A percentile compares a stretch with the other conserved stretches of the same genome.
Conservation (phyloP, 148 eudicot genomes). For the Talinum fruticosum region DNA sequence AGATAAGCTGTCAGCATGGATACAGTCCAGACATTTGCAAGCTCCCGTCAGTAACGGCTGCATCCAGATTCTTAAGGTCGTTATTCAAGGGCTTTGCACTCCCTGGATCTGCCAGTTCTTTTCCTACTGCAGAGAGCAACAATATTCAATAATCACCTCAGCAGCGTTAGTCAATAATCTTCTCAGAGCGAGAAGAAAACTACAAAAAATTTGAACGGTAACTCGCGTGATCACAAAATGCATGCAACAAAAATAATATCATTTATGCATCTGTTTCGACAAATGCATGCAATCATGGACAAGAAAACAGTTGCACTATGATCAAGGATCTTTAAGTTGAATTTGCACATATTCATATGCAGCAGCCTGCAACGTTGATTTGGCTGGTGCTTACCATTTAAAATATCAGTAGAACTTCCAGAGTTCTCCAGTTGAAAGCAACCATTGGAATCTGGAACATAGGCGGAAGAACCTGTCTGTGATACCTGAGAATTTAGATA, state of each 20-base stretch:
- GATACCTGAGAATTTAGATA: slow-evolving; percentile 10
- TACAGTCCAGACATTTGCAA: slow-evolving; percentile 1
- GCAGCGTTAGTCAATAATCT: not conserved
- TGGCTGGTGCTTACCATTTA: slow-evolving; percentile 13
- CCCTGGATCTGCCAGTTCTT: not conserved
- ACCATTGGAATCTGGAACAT: not conserved
- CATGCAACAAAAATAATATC: not conserved
- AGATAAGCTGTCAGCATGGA: not conserved
- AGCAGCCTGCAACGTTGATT: not conserved
- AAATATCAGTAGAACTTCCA: not conserved
- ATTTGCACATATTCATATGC: not conserved
- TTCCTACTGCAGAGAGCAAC: not conserved
- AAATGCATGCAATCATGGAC: not conserved
- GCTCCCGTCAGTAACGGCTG: not conserved
- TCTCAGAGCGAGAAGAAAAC: not conserved
- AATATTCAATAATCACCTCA: no score
- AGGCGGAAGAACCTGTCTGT: not conserved
- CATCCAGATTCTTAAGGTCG: not conserved
- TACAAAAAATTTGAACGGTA: not conserved
- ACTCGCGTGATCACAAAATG: not conserved
- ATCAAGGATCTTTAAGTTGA: not conserved
- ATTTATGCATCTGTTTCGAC: not conserved
- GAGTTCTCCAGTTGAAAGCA: slow-evolving; percentile 5
- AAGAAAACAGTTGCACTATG: not conserved
- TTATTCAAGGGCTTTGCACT: not conserved